These are phyloP conservation scores for Porcisia deanei DNA, from an alignment of 208 protist species.

Conservation along the genomic window DNA sequence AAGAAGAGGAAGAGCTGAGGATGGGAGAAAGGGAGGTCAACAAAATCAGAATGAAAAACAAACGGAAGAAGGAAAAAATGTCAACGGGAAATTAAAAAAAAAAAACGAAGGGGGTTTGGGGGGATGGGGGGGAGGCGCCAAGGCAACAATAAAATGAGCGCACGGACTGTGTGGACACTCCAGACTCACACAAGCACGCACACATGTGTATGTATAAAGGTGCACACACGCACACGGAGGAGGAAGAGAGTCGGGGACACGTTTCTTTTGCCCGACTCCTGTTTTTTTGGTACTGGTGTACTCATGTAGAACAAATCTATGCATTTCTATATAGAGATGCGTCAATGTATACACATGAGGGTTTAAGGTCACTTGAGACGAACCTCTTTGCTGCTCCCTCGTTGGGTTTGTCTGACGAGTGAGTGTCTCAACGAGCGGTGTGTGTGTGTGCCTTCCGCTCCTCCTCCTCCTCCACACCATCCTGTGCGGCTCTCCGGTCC, in stretches of 20 bases:
- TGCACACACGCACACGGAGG: not conserved
- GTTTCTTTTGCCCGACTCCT: no score
- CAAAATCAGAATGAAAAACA: not conserved
- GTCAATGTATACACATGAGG: not conserved
- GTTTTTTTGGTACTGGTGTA: not conserved
- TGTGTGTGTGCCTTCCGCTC: not conserved
- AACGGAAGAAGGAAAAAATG: not conserved
- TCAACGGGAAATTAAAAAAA: no score
- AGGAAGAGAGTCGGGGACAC: no score
- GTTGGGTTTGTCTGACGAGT: not conserved
- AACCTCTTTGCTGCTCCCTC: not conserved
- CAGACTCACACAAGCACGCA: no score
- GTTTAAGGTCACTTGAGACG: not conserved
- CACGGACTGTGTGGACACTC: no score
- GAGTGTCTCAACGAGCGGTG: not conserved
- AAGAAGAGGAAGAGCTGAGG: not conserved
- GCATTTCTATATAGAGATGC: not conserved
- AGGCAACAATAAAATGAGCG: no score
- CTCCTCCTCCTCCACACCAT: no score
- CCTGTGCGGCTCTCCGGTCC: no score
- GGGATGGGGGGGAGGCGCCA: no score
- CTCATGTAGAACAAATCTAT: not conserved
- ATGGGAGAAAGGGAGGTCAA: not conserved
- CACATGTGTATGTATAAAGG: not conserved
- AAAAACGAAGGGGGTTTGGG: no score